Evolutionary conservation across 139 green algal genomes (phyloP).

Genomic region (Chlamydomonas urium): DNA sequence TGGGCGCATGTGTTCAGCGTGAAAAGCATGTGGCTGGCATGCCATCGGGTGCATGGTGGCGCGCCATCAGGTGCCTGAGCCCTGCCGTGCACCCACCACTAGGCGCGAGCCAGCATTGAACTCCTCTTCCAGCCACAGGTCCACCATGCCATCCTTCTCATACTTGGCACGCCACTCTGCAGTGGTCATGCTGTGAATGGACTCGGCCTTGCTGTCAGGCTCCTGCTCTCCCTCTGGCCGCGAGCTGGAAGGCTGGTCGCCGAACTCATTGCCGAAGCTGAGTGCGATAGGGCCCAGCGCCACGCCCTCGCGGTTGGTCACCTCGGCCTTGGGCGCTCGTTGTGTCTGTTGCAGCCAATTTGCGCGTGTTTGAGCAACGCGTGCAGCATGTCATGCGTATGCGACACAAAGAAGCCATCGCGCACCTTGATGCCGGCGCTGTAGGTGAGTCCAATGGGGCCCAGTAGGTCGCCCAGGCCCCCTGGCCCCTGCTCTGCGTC

Average conservation of each 20-base stretch:
- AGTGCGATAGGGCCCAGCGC: constrained; percentile 59
- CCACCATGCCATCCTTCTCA: constrained; percentile 76
- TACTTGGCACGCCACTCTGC: constrained; percentile 74
- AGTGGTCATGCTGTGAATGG: constrained; percentile 69
- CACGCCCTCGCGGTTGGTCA: neutral
- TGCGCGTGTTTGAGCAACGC: neutral
- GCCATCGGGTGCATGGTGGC: neutral
- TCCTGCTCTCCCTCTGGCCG: neutral
- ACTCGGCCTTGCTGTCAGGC: neutral
- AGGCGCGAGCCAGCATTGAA: constrained; percentile 87
- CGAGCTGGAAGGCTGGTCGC: neutral
- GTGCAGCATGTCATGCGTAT: neutral
- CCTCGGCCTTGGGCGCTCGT: neutral
- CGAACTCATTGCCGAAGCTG: constrained; percentile 14
- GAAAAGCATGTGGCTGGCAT: neutral
- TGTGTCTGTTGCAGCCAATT: neutral
- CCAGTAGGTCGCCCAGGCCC: constrained; percentile 54
- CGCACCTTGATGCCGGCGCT: constrained; percentile 20
- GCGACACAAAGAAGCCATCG: neutral
- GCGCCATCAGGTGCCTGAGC: neutral
- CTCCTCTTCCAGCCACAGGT: constrained; percentile 92
- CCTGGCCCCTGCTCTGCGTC: constrained; percentile 10
- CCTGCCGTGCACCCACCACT: constrained; percentile 41
- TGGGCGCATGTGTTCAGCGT: too few relatives aligned
- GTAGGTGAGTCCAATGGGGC: constrained; percentile 66